phyloP scores from a whole-genome alignment of 179 eudicot genomes.

The Vitellaria paradoxa region DNA sequence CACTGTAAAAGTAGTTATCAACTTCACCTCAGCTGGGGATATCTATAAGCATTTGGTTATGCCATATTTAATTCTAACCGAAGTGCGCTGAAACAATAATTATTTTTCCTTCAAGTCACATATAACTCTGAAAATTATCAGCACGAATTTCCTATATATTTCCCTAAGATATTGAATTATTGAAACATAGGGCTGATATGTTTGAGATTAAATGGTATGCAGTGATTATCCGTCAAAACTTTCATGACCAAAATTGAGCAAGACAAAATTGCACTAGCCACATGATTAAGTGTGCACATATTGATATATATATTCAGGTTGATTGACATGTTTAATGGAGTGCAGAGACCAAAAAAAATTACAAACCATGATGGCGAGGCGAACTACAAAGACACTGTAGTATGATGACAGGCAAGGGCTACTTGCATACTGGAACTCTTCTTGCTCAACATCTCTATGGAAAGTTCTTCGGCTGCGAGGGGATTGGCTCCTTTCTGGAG shows the following conservation, averaged over 20 bases:
- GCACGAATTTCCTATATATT: neutral
- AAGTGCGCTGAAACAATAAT: no score
- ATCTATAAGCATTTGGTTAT: no score
- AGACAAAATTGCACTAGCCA: neutral
- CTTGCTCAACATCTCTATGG: slow-evolving; percentile 65
- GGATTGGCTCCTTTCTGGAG: slow-evolving; percentile 32
- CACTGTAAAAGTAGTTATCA: no score
- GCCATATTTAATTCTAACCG: no score
- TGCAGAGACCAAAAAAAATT: neutral
- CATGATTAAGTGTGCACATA: neutral
- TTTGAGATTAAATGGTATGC: no score
- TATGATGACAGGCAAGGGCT: slow-evolving; percentile 74
- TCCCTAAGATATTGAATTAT: neutral
- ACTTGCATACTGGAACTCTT: slow-evolving; percentile 61
- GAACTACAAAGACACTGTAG: slow-evolving; percentile 91
- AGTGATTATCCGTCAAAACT: no score
- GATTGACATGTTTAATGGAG: neutral
- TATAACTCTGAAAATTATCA: neutral
- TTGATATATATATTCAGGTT: neutral
- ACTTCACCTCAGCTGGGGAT: no score
- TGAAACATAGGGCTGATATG: no score
- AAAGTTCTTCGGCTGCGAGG: slow-evolving; percentile 33
- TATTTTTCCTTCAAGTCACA: neutral
- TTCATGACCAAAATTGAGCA: no score
- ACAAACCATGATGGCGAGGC: slow-evolving; percentile 93